A percentile compares a stretch with the other conserved stretches of the same genome.
These are phyloP conservation scores for Simplicillium aogashimaense DNA, from an alignment of 2,329 filamentous ascomycete genomes.

Conservation along the genomic window DNA sequence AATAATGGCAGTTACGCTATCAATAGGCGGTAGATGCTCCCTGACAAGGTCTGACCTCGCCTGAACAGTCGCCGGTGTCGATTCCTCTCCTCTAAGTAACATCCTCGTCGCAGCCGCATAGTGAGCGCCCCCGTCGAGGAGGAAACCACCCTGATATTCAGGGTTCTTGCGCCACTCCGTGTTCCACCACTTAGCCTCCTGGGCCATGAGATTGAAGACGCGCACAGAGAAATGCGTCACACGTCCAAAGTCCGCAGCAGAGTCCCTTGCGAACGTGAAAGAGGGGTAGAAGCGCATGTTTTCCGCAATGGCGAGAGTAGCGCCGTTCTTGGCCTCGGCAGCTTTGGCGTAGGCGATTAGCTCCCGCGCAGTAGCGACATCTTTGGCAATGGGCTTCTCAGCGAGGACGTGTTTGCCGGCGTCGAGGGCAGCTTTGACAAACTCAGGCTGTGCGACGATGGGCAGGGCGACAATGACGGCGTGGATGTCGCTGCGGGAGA, in stretches of 20 bases:
- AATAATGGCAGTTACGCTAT: slow-evolving; percentile 53
- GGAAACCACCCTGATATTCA: slow-evolving; percentile 63
- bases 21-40: slow-evolving; percentile 51
- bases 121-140: slow-evolving; percentile 70
- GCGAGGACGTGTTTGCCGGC: slow-evolving; percentile 61
- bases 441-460: slow-evolving; percentile 48
- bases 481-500: slow-evolving; percentile 41
- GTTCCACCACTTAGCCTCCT: slow-evolving; percentile 35
- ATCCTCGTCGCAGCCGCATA: slow-evolving; percentile 53
- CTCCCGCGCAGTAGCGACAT: slow-evolving; percentile 33
- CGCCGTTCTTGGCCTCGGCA: slow-evolving; percentile 14
- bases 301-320: slow-evolving; percentile 55
- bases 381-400: slow-evolving; percentile 59
- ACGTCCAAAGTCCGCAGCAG: slow-evolving; percentile 19
- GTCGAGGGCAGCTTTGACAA: slow-evolving; percentile 47
- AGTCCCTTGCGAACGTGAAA: slow-evolving; percentile 41
- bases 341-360: slow-evolving; percentile 25
- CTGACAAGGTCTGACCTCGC: slow-evolving; percentile 47
- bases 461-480: slow-evolving; percentile 52
- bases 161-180: slow-evolving; percentile 58
- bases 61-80: slow-evolving; percentile 32
- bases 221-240: slow-evolving; percentile 36
- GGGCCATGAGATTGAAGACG: slow-evolving; percentile 22
- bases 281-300: slow-evolving; percentile 58
- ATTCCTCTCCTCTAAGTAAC: slow-evolving; percentile 38